phyloP scores from a whole-genome alignment of 495 filamentous ascomycete species.

The Tuber borchii region DNA sequence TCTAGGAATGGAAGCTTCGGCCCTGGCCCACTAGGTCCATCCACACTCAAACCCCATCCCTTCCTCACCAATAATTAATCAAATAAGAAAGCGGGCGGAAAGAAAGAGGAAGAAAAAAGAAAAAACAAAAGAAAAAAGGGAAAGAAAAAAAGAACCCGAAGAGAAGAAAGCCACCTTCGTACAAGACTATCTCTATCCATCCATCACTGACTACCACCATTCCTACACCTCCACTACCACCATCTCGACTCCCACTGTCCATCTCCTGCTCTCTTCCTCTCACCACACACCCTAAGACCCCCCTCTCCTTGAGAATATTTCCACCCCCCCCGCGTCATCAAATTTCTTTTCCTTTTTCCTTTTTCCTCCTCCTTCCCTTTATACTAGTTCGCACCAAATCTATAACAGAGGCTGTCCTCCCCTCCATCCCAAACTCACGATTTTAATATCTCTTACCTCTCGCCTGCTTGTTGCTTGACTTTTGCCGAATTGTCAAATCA shows the following conservation, averaged over 20 bases:
- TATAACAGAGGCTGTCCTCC: constrained; percentile 30
- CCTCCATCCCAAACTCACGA: constrained; percentile 36
- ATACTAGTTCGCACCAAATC: constrained; percentile 18
- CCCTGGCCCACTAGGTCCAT: constrained; percentile 25
- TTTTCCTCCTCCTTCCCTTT: neutral
- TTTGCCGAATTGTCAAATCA: constrained; percentile 39
- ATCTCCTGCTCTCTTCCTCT: neutral
- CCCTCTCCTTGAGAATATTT: constrained; percentile 24
- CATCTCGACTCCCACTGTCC: constrained; percentile 18
- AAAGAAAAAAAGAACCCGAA: constrained; percentile 28
- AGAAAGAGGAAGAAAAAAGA: neutral
- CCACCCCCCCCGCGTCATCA: constrained; percentile 38
- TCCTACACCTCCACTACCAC: constrained; percentile 33
- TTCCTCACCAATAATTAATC: constrained; percentile 4
- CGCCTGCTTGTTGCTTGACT: constrained; percentile 37
- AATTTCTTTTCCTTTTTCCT: constrained; percentile 16
- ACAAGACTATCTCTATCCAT: constrained; percentile 22
- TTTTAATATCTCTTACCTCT: constrained; percentile 36
- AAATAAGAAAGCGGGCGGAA: neutral
- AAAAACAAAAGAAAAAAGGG: constrained; percentile 20
- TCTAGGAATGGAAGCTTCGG: constrained; percentile 12
- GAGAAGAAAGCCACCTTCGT: constrained; percentile 27
- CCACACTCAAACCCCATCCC: constrained; percentile 9
- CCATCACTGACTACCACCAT: constrained; percentile 27
- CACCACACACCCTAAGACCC: constrained; percentile 20